These are phyloP conservation scores for Paraglomus occultum DNA, from an alignment of 192 early-diverging fungal species.

Conservation along the genomic window DNA sequence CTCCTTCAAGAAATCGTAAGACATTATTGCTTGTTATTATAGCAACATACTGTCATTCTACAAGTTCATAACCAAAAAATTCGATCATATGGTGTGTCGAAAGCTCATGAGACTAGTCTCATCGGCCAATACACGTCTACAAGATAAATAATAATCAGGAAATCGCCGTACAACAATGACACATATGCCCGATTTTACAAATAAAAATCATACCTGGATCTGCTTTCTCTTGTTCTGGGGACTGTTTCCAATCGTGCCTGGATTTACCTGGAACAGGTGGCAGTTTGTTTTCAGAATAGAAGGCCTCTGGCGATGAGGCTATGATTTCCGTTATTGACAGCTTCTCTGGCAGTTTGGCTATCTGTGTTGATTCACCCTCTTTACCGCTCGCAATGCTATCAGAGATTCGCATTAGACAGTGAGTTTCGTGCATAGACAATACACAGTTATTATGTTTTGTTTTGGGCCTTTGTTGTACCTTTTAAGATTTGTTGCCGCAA, in stretches of 20 bases:
- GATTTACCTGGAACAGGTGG: conserved; percentile 54
- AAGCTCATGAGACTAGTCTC: too few relatives aligned
- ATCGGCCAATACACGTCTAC: too few relatives aligned
- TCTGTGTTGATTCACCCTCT: conserved; percentile 4
- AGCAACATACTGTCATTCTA: too few relatives aligned
- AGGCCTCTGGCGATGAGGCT: conserved; percentile 43
- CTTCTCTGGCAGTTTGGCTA: conserved; percentile 32
- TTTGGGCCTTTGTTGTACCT: conserved; percentile 6
- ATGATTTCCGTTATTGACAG: conserved; percentile 50
- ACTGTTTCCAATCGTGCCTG: conserved; percentile 47
- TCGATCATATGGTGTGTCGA: too few relatives aligned
- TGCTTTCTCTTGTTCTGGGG: conserved; percentile 37
- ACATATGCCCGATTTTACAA: background rate
- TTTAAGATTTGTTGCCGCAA: conserved; percentile 44
- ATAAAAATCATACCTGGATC: conserved; percentile 37
- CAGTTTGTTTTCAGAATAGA: conserved; percentile 51
- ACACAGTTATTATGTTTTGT: background rate
- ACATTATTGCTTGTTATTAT: too few relatives aligned
- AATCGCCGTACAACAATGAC: too few relatives aligned
- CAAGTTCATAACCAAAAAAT: too few relatives aligned
- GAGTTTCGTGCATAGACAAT: background rate
- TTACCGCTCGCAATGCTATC: conserved; percentile 16
- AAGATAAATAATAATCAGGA: too few relatives aligned
- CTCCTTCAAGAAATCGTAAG: too few relatives aligned
- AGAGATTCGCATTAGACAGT: background rate